phyloP scores from a whole-genome alignment of 2,329 filamentous ascomycete species.

The Penicillium sp. region DNA sequence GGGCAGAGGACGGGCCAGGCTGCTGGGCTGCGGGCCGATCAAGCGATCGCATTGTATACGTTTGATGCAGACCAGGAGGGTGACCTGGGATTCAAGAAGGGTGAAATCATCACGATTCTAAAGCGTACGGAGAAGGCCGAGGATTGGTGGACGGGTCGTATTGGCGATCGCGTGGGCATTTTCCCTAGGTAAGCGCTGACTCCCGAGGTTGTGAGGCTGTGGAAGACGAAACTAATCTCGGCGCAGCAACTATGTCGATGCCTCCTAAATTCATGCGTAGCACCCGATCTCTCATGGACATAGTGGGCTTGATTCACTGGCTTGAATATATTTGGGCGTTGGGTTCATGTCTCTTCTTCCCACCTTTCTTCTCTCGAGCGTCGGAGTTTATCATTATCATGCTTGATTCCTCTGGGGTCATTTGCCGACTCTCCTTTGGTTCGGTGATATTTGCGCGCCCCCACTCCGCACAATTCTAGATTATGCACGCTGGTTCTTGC shows the following conservation, averaged over 20 bases:
- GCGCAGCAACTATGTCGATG: constrained; percentile 37
- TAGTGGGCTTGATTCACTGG: constrained; percentile 11
- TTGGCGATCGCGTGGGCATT: constrained; percentile 79
- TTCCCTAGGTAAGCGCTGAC: constrained; percentile 67
- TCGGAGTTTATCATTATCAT: constrained; percentile 19
- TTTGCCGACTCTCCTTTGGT: not conserved
- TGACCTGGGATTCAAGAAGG: constrained; percentile 94
- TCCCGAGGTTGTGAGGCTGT: too few relatives aligned
- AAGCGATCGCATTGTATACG: constrained; percentile 85
- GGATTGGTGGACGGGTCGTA: constrained; percentile 96
- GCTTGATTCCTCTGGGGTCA: not conserved
- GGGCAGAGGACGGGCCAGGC: constrained; percentile 44
- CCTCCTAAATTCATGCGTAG: constrained; percentile 21
- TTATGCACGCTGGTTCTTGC: not conserved
- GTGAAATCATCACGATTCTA: constrained; percentile 87
- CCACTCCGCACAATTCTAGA: not conserved
- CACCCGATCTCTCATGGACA: constrained; percentile 16
- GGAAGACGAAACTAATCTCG: constrained; percentile 8
- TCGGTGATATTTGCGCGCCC: not conserved
- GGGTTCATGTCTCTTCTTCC: constrained; percentile 10
- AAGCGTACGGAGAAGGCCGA: constrained; percentile 92
- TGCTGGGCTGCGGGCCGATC: constrained; percentile 54
- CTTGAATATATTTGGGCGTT: constrained; percentile 20
- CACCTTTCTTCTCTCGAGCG: constrained; percentile 17
- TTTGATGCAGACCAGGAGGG: constrained; percentile 93